These are phyloP conservation scores for Tetradesmus lagerheimii DNA, from an alignment of 139 green algal genomes.

Conservation along the genomic window DNA sequence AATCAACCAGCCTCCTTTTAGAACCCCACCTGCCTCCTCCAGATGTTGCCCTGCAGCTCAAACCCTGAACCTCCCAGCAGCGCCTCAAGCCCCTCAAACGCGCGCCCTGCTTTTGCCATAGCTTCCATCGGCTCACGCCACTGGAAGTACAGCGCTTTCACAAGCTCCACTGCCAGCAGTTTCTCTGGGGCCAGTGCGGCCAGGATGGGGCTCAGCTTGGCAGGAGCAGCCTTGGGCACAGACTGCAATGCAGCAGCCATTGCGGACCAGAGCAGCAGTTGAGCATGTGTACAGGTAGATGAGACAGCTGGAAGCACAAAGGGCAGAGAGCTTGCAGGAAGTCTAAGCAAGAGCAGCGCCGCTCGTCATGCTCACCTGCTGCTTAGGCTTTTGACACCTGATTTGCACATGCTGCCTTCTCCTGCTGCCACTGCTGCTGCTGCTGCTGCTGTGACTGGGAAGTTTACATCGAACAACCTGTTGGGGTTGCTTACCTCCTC, in stretches of 20 bases:
- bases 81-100: slow-evolving; percentile 88
- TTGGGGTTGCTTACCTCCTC: too few relatives aligned
- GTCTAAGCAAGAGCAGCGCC: too few relatives aligned
- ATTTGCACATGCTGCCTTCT: not conserved
- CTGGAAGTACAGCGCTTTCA: slow-evolving; percentile 61
- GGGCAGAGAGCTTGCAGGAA: not conserved
- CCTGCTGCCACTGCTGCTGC: slow-evolving; percentile 26
- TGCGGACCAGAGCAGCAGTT: not conserved
- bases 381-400: too few relatives aligned
- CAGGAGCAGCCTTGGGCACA: slow-evolving; percentile 12
- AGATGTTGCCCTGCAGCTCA: slow-evolving; percentile 68
- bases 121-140: slow-evolving; percentile 78
- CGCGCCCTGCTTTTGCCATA: slow-evolving; percentile 73
- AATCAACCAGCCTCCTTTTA: not conserved
- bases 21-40: slow-evolving; percentile 32
- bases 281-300: not conserved
- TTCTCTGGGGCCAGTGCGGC: slow-evolving; percentile 58
- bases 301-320: not conserved
- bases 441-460: slow-evolving; percentile 39
- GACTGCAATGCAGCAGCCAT: not conserved
- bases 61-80: slow-evolving; percentile 82
- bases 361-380: too few relatives aligned
- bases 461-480: too few relatives aligned
- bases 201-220: slow-evolving; percentile 32
- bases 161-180: slow-evolving; percentile 70